phyloP scores from a whole-genome alignment of 371 early-diverging fungal genomes.

The Haplosporangium sp. region DNA sequence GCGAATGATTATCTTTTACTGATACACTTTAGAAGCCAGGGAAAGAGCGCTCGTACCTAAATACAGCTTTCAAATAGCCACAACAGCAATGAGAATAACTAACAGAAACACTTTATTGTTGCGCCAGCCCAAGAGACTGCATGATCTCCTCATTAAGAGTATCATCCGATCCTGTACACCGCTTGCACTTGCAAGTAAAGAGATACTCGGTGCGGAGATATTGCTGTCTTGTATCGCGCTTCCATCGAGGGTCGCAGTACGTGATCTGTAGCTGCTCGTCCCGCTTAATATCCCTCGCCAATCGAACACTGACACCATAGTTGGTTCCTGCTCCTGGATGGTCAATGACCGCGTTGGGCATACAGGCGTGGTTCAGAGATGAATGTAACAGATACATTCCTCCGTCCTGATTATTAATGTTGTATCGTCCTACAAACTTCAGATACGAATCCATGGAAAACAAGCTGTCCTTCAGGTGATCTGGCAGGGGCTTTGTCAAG shows the following conservation, averaged over 20 bases:
- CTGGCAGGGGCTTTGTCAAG: slow-evolving; percentile 66
- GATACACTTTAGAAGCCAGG: too few relatives aligned
- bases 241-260: slow-evolving; percentile 74
- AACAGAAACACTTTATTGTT: slow-evolving; percentile 23
- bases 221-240: slow-evolving; percentile 67
- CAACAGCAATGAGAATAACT: background rate
- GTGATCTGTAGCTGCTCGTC: slow-evolving; percentile 72
- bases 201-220: slow-evolving; percentile 69
- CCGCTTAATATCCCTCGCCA: slow-evolving; percentile 66
- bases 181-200: slow-evolving; percentile 69
- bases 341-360: slow-evolving; percentile 68
- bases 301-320: slow-evolving; percentile 66
- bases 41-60: too few relatives aligned
- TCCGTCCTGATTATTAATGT: slow-evolving; percentile 77
- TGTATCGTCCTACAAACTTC: slow-evolving; percentile 71
- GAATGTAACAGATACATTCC: slow-evolving; percentile 74
- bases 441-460: slow-evolving; percentile 72
- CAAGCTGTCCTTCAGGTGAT: slow-evolving; percentile 55
- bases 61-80: too few relatives aligned
- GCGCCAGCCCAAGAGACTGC: slow-evolving; percentile 35
- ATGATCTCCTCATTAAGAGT: slow-evolving; percentile 62
- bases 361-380: slow-evolving; percentile 69
- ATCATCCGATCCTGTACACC: slow-evolving; percentile 63
- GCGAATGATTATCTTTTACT: too few relatives aligned
- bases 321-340: slow-evolving; percentile 61